Evolutionary conservation across 176 grass and related monocot species (phyloP), one percentile per base, ranked within the genome.

Genomic region (Cenchrus purpureus): DNA sequence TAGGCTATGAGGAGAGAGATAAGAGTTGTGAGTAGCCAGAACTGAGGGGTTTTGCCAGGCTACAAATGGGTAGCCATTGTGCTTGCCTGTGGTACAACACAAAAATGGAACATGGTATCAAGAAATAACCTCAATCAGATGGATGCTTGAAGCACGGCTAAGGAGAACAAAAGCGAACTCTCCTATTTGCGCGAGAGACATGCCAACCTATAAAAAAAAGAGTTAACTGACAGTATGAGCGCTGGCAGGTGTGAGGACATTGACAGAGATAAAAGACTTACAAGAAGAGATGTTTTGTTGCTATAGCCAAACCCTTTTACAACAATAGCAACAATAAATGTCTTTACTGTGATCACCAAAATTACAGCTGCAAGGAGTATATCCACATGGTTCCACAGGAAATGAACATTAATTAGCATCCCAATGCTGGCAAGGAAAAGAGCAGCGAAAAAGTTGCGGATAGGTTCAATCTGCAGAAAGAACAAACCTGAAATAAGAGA

Each of bases 391-490:
- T 94, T 99, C 97, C 97, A 99, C 61, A 99, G 90, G 76, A 99
- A 99, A 87, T 97, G 97, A 14, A 96, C 92, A 86, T 99, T 95
- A 91, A 99, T 99, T 81, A 99, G 88, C 97, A 99, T 99, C 55
- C 97, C 97, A 74, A 99, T 97, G 85, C 97, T 99, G 83, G 97
- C 97, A 86, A 99, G 92, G 83, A 99, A 99, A 87, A 99, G 90
- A 50, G 97, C 97, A 66, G 97, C 97, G 62, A 99, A 99, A 83
- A 99, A 89, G 73, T 99, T 99, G 52, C 97, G 91, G 68, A 99
- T 99, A 68, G 97, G 97, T 91, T 99, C 97, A 37, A 99, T 97
- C 97, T 99, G 94, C 91, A 97, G 91, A 96, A 94, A 92, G 86
- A 94, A 96, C 87, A 94, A 96, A 89, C 88, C 86, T 91, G 86